Conservation (phyloP, 192 early-diverging fungal species). For the Spizellomyces punctatus region DNA sequence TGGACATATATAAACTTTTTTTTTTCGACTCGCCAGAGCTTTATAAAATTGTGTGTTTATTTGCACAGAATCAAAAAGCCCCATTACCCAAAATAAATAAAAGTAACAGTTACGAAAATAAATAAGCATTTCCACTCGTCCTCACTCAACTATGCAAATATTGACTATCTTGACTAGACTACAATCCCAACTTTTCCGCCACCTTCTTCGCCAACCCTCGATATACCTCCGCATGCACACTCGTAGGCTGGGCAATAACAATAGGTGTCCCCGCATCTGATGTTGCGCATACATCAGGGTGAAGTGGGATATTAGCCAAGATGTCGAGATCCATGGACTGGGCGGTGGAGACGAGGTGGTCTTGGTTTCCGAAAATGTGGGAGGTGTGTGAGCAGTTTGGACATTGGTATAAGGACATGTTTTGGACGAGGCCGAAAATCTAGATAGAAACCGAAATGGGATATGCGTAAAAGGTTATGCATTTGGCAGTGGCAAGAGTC, state of each 20-base stretch:
- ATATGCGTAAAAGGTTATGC: neutral
- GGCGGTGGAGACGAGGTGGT: constrained; percentile 58
- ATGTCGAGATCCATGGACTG: constrained; percentile 67
- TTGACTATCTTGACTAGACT: too few species aligned
- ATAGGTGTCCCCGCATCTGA: constrained; percentile 75
- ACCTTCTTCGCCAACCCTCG: constrained; percentile 21
- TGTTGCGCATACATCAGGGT: constrained; percentile 70
- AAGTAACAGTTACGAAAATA: too few species aligned
- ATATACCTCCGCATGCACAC: constrained; percentile 36
- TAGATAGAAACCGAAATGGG: constrained; percentile 21
- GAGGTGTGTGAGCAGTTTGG: constrained; percentile 76
- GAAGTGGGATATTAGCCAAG: constrained; percentile 78
- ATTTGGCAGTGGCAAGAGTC: neutral
- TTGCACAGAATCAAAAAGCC: too few species aligned
- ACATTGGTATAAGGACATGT: constrained; percentile 84
- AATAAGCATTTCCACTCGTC: too few species aligned
- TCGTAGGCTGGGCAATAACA: constrained; percentile 26
- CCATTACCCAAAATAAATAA: too few species aligned
- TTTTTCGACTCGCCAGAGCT: too few species aligned
- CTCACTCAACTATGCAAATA: too few species aligned
- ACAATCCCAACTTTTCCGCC: constrained; percentile 19
- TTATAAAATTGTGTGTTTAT: too few species aligned
- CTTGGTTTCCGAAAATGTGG: constrained; percentile 76
- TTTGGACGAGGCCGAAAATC: constrained; percentile 87
- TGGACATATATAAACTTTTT: too few species aligned